Conservation (phyloP, 176 grass and related monocot genomes). For the Oryza glaberrima region DNA sequence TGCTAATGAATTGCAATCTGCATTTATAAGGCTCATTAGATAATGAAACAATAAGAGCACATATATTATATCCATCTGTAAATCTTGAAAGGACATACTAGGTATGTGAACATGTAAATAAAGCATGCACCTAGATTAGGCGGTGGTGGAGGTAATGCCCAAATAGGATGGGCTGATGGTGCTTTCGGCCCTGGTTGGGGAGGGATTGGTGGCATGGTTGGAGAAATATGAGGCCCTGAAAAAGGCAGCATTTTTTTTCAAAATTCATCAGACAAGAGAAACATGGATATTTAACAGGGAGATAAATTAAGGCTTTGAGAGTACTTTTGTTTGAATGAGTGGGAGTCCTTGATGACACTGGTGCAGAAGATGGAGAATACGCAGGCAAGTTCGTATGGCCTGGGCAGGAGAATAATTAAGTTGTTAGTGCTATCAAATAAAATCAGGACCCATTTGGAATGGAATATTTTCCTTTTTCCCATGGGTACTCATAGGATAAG, state of each 20-base stretch:
- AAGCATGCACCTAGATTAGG: conserved; percentile 71
- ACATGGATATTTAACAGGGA: neutral
- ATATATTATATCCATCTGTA: neutral
- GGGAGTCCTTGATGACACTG: conserved; percentile 36
- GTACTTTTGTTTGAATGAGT: conserved; percentile 55
- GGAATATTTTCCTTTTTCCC: neutral
- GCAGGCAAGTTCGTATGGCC: conserved; percentile 44
- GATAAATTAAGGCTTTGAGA: conserved; percentile 33
- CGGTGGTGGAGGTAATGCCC: conserved; percentile 91
- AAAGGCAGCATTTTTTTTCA: conserved; percentile 25
- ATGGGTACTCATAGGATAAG: neutral
- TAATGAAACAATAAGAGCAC: conserved; percentile 22
- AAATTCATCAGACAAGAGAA: conserved; percentile 16
- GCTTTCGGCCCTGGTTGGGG: conserved; percentile 48
- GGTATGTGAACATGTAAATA: neutral
- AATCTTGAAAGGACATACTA: conserved; percentile 20
- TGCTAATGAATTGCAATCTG: conserved; percentile 85
- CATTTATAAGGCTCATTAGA: conserved; percentile 11
- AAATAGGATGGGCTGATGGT: conserved; percentile 63
- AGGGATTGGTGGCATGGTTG: conserved; percentile 58
- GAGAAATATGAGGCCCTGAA: conserved; percentile 62
- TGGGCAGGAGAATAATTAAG: conserved; percentile 43
- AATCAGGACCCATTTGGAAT: neutral
- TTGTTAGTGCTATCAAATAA: conserved; percentile 6
- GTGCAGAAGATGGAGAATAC: conserved; percentile 61